Base-by-base conservation (phyloP, 345 rosid species). In the Brassica rapa region DNA sequence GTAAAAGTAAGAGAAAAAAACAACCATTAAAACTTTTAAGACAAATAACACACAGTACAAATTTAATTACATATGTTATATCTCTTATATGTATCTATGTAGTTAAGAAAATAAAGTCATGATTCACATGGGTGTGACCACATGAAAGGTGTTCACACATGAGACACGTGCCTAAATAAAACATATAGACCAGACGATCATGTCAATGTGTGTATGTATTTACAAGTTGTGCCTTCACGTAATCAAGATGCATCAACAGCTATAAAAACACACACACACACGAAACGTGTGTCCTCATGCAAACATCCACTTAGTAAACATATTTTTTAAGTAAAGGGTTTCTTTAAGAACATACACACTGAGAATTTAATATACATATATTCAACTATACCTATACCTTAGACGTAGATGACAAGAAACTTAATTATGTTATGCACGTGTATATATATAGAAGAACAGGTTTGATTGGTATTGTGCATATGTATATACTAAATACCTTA, bases 401-500 rank as follows among this genome's bases (percentile, higher is more conserved):
- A 39, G 41, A 29, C 21, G 2, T 46, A 23, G 27, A 14, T 14
- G 46, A 14, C 51, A 32, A 9, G 56, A 74, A 46, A 32, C 1
- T 23, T 6, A 19, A 19, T 19, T 19, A 53, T 35, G 27, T 7
- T n/a, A n/a, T 51, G 33, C 7, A 35, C 37, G 65, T 74, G 33
- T 33, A 74, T 43, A 2, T 74, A 53, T 33, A 74, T 43, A 2
- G 5, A 9, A n/a, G 32, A 63, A 32, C 67, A n/a, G 1, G 46
- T 63, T 65, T 37, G 5, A 55, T 56, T 19, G 25, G 27, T 21
- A 21, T 59, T 24, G 3, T 23, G 30, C 1, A 35, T 21, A 69
- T 68, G 68, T 41, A 73, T 51, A 59, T 59, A 91, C 97, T 41
- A 73, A 35, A 59, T 59, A 91, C 98, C 97, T 93, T 88, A 86